Base-by-base conservation (phyloP, 108 stramenopile species). In the Nitzschia sp. region DNA sequence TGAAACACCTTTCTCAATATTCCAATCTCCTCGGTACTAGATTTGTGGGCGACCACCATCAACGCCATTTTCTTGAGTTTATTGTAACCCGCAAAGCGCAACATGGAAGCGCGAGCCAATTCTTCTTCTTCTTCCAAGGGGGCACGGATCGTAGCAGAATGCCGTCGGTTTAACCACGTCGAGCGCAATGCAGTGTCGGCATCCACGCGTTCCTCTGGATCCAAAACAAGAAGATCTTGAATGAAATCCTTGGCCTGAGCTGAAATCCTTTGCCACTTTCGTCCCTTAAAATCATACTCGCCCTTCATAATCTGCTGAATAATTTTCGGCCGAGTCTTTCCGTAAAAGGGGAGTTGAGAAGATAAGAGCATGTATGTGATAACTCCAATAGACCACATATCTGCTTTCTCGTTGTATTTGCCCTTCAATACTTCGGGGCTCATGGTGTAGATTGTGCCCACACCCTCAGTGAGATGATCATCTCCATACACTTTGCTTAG, bases 391-490 rank as follows among this genome's bases (percentile, higher is more conserved):
- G 69, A 70, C 90, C 90, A 95, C n/a, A 85, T 52, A 62, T 97
- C 97, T 30, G 92, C 92, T 62, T 92, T 80, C 34, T 61, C 38
- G 5, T 86, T 87, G 61, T 97, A 93, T 16, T 63, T 61, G 13
- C 91, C 93, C 26, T 85, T 68, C 13, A 92, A 38, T 3, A 91
- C 90, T 53, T 95, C 83, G 1, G 93, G 93, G 1, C 83, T 72
- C 87, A 94, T 93, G 35, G 83, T 83, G 62, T 93, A 93, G 0
- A 88, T 66, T 26, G 90, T 91, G 15, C 90, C 90, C 16, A 84
- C 83, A 17, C 77, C 75, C 53, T 90, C 89, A 21, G 75, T 80
- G 26, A 88, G 63, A 1, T 44, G 22, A 44, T 33, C 34, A 41
- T 44, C 26, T 23, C 53, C 27, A 55, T 45, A 53, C 15, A 31